Conservation (phyloP, 805 yeast species). For the Brettanomyces bruxellensis region DNA sequence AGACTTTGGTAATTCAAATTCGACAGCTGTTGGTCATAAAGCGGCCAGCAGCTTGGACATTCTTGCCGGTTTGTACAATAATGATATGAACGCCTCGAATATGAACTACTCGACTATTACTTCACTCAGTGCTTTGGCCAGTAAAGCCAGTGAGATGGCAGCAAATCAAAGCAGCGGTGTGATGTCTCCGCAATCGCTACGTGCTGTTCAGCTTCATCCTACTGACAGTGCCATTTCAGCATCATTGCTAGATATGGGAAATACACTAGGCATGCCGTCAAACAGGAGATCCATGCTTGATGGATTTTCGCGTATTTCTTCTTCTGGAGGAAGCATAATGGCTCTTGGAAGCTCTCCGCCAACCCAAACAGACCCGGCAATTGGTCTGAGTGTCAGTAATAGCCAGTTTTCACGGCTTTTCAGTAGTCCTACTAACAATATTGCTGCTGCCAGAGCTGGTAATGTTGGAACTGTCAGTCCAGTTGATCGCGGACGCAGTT, state of each 20-base stretch:
- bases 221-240: slow-evolving; percentile 3
- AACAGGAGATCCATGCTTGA: slow-evolving; percentile 13
- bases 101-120: slow-evolving; percentile 3
- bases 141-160: slow-evolving; percentile 3
- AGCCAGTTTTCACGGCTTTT: slow-evolving; percentile 12
- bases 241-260: slow-evolving; percentile 7
- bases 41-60: background rate
- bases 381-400: too few species aligned
- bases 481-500: background rate
- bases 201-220: background rate
- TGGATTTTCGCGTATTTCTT: slow-evolving; percentile 6
- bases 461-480: background rate
- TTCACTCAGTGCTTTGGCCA: slow-evolving; percentile 13
- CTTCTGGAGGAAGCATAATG: slow-evolving; percentile 10
- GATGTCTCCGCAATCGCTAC: slow-evolving; percentile 3
- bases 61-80: background rate
- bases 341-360: slow-evolving; percentile 15
- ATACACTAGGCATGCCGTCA: background rate
- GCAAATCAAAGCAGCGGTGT: background rate
- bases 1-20: too few species aligned
- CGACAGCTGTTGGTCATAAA: too few species aligned
- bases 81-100: background rate
- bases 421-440: slow-evolving; percentile 2
- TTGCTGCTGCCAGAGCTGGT: background rate
- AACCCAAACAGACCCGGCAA: background rate